These are phyloP conservation scores for Bruguiera hainesii DNA, from an alignment of 441 rosid genomes.

Conservation along the genomic window DNA sequence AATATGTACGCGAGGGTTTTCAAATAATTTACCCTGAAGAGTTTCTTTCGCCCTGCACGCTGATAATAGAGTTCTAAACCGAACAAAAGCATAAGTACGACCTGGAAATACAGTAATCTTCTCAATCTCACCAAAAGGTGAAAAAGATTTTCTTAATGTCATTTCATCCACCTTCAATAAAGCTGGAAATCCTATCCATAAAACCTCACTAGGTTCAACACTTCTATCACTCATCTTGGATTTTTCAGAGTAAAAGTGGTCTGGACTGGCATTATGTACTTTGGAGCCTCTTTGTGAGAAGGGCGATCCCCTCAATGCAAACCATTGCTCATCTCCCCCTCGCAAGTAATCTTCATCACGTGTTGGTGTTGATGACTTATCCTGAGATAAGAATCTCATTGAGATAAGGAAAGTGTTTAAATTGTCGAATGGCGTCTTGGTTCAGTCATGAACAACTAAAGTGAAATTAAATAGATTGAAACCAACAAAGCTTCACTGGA, in stretches of 20 bases:
- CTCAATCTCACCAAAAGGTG: slow-evolving; percentile 86
- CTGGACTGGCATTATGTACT: slow-evolving; percentile 58
- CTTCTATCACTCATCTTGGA: slow-evolving; percentile 55
- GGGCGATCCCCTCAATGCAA: slow-evolving; percentile 57
- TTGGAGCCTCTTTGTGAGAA: slow-evolving; percentile 67
- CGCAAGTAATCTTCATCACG: slow-evolving; percentile 55
- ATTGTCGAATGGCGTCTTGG: slow-evolving; percentile 17
- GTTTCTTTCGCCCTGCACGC: slow-evolving; percentile 93
- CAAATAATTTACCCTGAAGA: slow-evolving; percentile 91
- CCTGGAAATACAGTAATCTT: slow-evolving; percentile 88
- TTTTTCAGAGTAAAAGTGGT: slow-evolving; percentile 47
- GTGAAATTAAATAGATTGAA: slow-evolving; percentile 13
- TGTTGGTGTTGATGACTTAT: slow-evolving; percentile 56
- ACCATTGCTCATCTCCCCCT: slow-evolving; percentile 59
- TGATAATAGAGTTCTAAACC: slow-evolving; percentile 52
- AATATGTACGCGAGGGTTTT: slow-evolving; percentile 93
- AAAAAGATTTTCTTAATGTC: slow-evolving; percentile 71
- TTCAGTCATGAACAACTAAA: slow-evolving; percentile 14
- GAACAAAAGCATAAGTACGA: slow-evolving; percentile 97
- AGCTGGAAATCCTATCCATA: slow-evolving; percentile 96
- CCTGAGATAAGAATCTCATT: slow-evolving; percentile 69
- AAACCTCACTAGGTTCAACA: slow-evolving; percentile 86
- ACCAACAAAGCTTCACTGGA: background rate
- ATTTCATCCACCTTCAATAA: slow-evolving; percentile 73
- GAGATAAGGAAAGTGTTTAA: slow-evolving; percentile 34